Evolutionary conservation across 2,329 filamentous ascomycete species (phyloP).

Genomic region (Colletotrichum sp.): DNA sequence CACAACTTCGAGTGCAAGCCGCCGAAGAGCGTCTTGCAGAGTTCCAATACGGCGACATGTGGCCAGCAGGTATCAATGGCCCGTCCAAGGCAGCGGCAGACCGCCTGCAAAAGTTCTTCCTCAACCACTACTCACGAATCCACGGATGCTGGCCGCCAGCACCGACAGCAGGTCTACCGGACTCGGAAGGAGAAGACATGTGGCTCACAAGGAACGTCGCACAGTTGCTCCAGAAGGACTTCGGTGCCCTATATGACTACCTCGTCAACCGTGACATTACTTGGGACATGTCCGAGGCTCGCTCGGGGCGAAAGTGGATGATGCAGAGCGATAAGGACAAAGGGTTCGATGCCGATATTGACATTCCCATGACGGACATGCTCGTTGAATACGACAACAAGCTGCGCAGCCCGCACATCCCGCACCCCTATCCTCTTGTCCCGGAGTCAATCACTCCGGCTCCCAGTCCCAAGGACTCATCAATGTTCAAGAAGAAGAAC

Average conservation of each 20-base stretch:
- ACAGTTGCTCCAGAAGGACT: constrained; percentile 66
- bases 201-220: constrained; percentile 68
- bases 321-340: constrained; percentile 56
- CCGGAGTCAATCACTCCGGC: constrained; percentile 54
- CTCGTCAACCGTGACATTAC: constrained; percentile 70
- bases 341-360: constrained; percentile 55
- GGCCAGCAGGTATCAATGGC: constrained; percentile 46
- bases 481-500: constrained; percentile 37
- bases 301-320: constrained; percentile 68
- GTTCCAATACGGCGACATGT: constrained; percentile 68
- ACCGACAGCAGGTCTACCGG: constrained; percentile 5
- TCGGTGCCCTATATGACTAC: constrained; percentile 73
- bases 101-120: constrained; percentile 64
- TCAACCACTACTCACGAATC: constrained; percentile 58
- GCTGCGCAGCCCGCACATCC: constrained; percentile 67
- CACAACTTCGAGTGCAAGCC: constrained; percentile 65
- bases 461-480: constrained; percentile 26
- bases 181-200: constrained; percentile 44
- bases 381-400: constrained; percentile 69
- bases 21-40: constrained; percentile 65
- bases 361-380: constrained; percentile 70
- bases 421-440: constrained; percentile 70
- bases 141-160: constrained; percentile 66
- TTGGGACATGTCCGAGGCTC: constrained; percentile 68
- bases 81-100: constrained; percentile 61